Percentiles rank a stretch among this genome's conserved stretches.
These are phyloP conservation scores for Conringia planisiliqua DNA, from an alignment of 345 rosid species.

Conservation along the genomic window DNA sequence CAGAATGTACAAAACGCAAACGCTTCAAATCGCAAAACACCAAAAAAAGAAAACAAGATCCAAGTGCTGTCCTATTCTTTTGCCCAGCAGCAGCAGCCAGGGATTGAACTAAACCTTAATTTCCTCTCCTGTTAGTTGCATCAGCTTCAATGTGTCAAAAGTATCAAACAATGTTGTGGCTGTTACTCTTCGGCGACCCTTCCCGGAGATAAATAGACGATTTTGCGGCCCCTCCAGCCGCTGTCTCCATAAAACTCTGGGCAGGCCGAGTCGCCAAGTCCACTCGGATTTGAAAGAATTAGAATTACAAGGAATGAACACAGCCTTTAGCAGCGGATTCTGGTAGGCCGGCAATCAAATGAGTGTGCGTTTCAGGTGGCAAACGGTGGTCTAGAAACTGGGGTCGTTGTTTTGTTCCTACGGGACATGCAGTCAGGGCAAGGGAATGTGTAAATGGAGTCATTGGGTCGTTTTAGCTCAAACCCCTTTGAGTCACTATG, in stretches of 20 bases:
- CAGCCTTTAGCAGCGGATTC: constrained; percentile 31
- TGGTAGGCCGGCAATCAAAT: not conserved
- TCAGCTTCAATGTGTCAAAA: constrained; percentile 33
- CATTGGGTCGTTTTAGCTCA: constrained; percentile 84
- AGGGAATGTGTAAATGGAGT: constrained; percentile 83
- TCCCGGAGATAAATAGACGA: constrained; percentile 9
- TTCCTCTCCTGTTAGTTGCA: constrained; percentile 25
- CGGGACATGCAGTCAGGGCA: constrained; percentile 99
- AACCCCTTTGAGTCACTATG: constrained; percentile 93
- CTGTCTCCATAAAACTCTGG: constrained; percentile 17
- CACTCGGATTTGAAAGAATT: constrained; percentile 50
- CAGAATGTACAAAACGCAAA: constrained; percentile 35
- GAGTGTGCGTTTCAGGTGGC: constrained; percentile 8
- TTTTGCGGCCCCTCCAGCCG: not conserved
- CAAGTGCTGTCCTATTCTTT: constrained; percentile 23
- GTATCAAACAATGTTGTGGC: constrained; percentile 32
- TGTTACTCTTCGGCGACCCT: constrained; percentile 14
- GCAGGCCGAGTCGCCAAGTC: constrained; percentile 12
- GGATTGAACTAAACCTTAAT: constrained; percentile 11
- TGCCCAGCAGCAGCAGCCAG: constrained; percentile 18
- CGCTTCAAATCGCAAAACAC: constrained; percentile 21
- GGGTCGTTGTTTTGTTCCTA: constrained; percentile 50
- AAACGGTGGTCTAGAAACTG: constrained; percentile 42
- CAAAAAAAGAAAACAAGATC: not conserved
- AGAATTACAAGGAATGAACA: constrained; percentile 27